Percentiles rank a stretch among this genome's conserved stretches.
phyloP scores from a whole-genome alignment of 2,329 filamentous ascomycete genomes.

The Scopulariopsis brevicaulis region DNA sequence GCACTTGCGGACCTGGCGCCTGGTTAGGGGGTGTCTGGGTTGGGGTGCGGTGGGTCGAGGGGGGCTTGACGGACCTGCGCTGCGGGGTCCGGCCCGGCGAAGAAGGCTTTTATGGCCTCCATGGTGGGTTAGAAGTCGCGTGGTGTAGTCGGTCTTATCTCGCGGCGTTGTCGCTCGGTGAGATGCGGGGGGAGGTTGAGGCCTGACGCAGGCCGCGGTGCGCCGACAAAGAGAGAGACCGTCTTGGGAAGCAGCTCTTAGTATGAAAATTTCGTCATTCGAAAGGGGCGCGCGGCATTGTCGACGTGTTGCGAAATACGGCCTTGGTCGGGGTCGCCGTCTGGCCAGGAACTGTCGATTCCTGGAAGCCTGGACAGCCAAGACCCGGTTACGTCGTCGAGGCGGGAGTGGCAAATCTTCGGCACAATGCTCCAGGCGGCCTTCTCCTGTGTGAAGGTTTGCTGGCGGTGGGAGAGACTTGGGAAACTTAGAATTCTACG shows the following conservation, averaged over 20 bases:
- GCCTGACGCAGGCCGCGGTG: background rate
- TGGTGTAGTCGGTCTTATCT: background rate
- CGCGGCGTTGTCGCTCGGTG: background rate
- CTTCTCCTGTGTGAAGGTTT: background rate
- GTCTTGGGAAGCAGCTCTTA: background rate
- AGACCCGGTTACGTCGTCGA: background rate
- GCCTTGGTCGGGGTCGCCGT: background rate
- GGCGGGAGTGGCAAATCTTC: background rate
- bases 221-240: background rate
- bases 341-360: background rate
- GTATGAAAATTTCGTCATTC: background rate
- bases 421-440: background rate
- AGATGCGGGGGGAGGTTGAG: background rate
- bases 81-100: constrained; percentile 87
- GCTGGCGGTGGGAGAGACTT: no score
- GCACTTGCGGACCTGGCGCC: constrained; percentile 77
- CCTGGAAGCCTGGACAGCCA: background rate
- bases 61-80: constrained; percentile 58
- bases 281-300: background rate
- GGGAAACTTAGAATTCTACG: no score
- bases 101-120: constrained; percentile 78
- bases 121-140: constrained; percentile 36
- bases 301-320: background rate
- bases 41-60: background rate
- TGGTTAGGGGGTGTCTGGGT: background rate